A percentile compares a stretch with the other conserved stretches of the same genome.
phyloP scores from a whole-genome alignment of 257 asterid species.

The Ajuga chamaepitys region DNA sequence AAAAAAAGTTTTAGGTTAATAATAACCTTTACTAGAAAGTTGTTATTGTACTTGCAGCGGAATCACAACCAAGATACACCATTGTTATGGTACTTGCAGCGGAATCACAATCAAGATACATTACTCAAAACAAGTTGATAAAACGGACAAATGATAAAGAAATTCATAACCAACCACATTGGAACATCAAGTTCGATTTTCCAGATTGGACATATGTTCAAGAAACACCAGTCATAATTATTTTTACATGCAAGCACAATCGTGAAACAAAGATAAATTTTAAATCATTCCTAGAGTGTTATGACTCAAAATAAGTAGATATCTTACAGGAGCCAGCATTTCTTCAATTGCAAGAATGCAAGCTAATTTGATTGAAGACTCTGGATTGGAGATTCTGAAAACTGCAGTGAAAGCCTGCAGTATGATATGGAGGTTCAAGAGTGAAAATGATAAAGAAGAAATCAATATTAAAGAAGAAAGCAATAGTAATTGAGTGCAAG shows the following conservation, averaged over 20 bases:
- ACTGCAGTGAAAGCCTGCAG: constrained; percentile 68
- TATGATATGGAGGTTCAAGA: background rate
- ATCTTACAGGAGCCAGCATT: constrained; percentile 76
- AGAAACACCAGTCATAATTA: background rate
- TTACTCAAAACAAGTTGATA: no score
- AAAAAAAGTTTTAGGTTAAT: background rate
- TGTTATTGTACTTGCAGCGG: background rate
- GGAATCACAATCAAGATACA: background rate
- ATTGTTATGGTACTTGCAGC: background rate
- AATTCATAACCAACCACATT: no score
- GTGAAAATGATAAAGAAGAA: background rate
- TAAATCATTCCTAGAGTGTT: background rate
- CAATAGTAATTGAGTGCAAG: background rate
- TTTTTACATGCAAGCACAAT: constrained; percentile 7
- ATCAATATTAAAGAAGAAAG: background rate
- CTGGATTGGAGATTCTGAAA: constrained; percentile 55
- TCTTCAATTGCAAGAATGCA: constrained; percentile 73
- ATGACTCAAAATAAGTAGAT: background rate
- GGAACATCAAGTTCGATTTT: background rate
- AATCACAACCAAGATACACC: background rate
- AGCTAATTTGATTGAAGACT: constrained; percentile 61
- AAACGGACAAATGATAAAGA: no score
- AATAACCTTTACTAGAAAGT: background rate
- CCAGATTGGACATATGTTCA: background rate
- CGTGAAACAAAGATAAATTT: constrained; percentile 5